phyloP scores from a whole-genome alignment of 2,329 filamentous ascomycete genomes.

The Atkinsonella texensis region DNA sequence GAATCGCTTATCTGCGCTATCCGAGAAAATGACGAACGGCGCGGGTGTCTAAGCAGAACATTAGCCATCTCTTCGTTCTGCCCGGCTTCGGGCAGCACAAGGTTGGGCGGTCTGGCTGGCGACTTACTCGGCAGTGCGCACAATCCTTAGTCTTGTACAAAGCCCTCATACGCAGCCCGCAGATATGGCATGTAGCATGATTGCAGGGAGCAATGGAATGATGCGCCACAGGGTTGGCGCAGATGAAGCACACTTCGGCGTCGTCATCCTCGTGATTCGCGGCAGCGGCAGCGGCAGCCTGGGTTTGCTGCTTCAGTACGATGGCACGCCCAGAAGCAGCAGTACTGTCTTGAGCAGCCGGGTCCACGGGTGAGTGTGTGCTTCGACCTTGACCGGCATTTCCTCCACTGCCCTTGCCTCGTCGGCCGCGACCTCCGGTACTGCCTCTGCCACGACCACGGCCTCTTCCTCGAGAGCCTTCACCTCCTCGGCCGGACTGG shows the following conservation, averaged over 20 bases:
- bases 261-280: conserved; percentile 32
- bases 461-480: conserved; percentile 25
- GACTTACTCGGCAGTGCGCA: conserved; percentile 78
- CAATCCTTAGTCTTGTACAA: conserved; percentile 95
- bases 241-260: conserved; percentile 91
- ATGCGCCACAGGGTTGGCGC: conserved; percentile 80
- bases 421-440: conserved; percentile 9
- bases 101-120: neutral
- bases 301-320: conserved; percentile 8
- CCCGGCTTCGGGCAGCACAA: neutral
- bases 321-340: conserved; percentile 21
- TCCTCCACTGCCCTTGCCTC: conserved; percentile 15
- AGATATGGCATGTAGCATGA: conserved; percentile 94
- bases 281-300: conserved; percentile 11
- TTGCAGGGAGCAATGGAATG: conserved; percentile 88
- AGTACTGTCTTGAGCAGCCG: conserved; percentile 20
- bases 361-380: conserved; percentile 10
- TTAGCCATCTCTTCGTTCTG: neutral
- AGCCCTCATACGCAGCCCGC: conserved; percentile 77
- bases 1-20: conserved; percentile 68
- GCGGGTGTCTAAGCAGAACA: conserved; percentile 42
- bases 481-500: conserved; percentile 19
- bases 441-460: conserved; percentile 19
- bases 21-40: conserved; percentile 82
- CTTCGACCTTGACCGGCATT: conserved; percentile 7